Base-by-base conservation (phyloP, 371 early-diverging fungal genomes). In the Mortierella sp. region DNA sequence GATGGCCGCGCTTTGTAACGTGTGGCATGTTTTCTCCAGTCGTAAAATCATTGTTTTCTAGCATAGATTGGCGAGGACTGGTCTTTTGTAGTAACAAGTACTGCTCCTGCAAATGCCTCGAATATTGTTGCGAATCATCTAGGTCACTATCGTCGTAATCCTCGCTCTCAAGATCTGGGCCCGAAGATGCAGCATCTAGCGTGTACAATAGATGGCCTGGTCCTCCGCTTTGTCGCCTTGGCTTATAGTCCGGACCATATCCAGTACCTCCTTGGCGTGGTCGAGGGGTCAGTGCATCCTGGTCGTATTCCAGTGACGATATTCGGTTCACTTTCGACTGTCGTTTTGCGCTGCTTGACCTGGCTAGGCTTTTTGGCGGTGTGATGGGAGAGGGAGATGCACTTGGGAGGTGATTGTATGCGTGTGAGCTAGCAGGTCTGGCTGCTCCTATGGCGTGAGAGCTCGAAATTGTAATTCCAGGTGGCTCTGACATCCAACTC, bases 161-260 rank as follows among this genome's bases (percentile, higher is more conserved):
- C 24, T 79, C 80, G 24, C 80, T 79, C 69, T 79, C 78, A 30
- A 68, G 55, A 45, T 66, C 78, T 0, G 59, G 37, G 35, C 64
- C 45, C 2, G 72, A 37, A 8, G 77, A 49, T 12, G 55, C 8
- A 3, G 43, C 37, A 47, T 78, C 78, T 20, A 78, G 58, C 3
- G 67, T 58, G 26, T 63, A 73, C 30, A 78, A 24, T 16, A 78
- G 22, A 26, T 78, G 73, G 16, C 78, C 73, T 24, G 73, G 78
- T 6, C 80, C 80, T n/a, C 75, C 80, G 40, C 80, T 79, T 45
- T 79, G 80, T 43, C 80, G 66, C 67, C 80, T 67, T 9, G 80
- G 68, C 20, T 64, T 70, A n/a, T 78, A 70, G 28, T 78, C 78
- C 4, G 73, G 73, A 9, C 78, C 78, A 30, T 78, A 78, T 51